These are phyloP conservation scores for Penicillium digitatum DNA, from an alignment of 2,329 filamentous ascomycete genomes.

Conservation along the genomic window DNA sequence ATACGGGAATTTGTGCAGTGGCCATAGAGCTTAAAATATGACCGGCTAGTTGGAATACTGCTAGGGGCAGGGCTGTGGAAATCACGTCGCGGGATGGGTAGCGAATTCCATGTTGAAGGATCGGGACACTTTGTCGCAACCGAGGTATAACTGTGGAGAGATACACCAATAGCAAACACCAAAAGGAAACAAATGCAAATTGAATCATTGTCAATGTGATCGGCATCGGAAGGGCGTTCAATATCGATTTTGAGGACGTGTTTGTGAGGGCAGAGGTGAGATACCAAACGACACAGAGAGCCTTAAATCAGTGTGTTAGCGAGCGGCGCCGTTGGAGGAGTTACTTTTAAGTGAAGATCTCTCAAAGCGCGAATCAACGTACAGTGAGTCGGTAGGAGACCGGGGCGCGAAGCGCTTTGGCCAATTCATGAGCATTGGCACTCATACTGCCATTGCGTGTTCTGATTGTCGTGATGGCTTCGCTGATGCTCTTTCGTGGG, in stretches of 20 bases:
- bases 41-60: conserved; percentile 86
- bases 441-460: conserved; percentile 78
- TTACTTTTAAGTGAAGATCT: not conserved
- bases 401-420: conserved; percentile 83
- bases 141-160: conserved; percentile 68
- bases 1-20: conserved; percentile 91
- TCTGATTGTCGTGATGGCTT: conserved; percentile 80
- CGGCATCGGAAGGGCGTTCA: conserved; percentile 85
- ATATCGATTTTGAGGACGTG: conserved; percentile 94
- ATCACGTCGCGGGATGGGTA: conserved; percentile 77
- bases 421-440: conserved; percentile 90
- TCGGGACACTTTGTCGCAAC: conserved; percentile 68
- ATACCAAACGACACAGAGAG: conserved; percentile 88
- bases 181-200: conserved; percentile 86
- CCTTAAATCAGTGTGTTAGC: conserved; percentile 57
- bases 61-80: conserved; percentile 81
- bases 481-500: conserved; percentile 80
- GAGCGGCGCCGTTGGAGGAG: conserved; percentile 67
- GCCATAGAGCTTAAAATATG: conserved; percentile 92
- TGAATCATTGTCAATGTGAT: conserved; percentile 89
- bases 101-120: conserved; percentile 78
- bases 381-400: conserved; percentile 86
- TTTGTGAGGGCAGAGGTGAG: conserved; percentile 92
- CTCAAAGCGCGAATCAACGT: conserved; percentile 36
- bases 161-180: conserved; percentile 77